Base-by-base conservation (phyloP, 768 basidiomycete species). In the Tylopilus subfusipes region DNA sequence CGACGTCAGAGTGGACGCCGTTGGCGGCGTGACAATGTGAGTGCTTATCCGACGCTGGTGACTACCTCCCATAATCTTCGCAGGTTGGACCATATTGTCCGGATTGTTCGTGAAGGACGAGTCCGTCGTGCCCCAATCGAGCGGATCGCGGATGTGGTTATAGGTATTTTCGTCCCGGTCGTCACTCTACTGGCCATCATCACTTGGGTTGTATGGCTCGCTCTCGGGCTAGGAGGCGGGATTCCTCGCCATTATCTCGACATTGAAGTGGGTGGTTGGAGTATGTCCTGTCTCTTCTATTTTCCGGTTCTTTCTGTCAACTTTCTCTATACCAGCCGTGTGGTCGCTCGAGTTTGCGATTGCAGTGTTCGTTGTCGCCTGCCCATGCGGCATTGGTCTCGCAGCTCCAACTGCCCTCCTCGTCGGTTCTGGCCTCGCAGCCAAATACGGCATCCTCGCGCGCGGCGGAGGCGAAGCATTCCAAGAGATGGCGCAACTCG, bases 381-480 rank as follows among this genome's bases (percentile, higher is more conserved):
- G 91, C 66, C 91, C 92, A 3, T 93, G 90, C 59, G 90, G 90
- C 10, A 88, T 92, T 31, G 90, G 86, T 27, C 79, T 94, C 10
- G 92, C 92, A 3, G 90, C 90, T 3, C 92, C 92, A 0, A 91
- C 90, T 0, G 92, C 92, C 10, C 78, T 92, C 31, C 79, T 91
- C 4, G 90, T 94, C 5, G 92, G 92, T 5, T 82, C 84, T 5
- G 91, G 92, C 3, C 72, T 94, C 5, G 86, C 88, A 1, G 92
- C 92, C 3, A 83, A 85, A 63, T 72, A 76, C 42, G 92, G 92
- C 30, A 88, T 94, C 55, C 78, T 94, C 14, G 89, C 84, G 19
- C 83, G 83, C 25, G 91, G 92, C 21, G 92, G 92, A n/a, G 92
- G 92, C 9, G 88, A 92, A 69, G 90, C 92, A 0, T 93, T 93